Evolutionary conservation across 2,329 filamentous ascomycete genomes (phyloP), one percentile per base, ranked within the genome.

Genomic region (Daldinia eschscholtzii): DNA sequence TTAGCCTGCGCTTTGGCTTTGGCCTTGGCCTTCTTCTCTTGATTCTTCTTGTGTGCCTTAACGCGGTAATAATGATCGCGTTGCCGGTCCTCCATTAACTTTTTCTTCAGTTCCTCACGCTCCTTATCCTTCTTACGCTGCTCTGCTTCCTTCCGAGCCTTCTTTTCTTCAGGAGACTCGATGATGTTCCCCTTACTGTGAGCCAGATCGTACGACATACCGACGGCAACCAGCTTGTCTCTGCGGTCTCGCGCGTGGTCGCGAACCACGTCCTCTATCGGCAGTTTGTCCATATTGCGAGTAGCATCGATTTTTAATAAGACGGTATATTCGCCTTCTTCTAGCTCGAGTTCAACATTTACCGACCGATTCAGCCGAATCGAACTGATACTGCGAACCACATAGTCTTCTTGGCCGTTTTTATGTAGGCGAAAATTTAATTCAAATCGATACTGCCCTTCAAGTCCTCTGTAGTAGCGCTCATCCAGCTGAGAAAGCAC

Each of bases 221-320:
- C 91, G n/a, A 91, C 88, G 10, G 88, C 84, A 0, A 90, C 84
- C 1, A 97, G 85, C 79, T 97, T 97, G 73, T 93, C 92, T 28
- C 92, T 79, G 4, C 86, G 82, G 1, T 82, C 82, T 59, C 88
- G 87, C 63, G 89, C 92, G 63, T 89, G 87, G 6, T 85, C 83
- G 57, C 88, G 86, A 26, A 95, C 87, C 1, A 92, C 88, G 41
- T 93, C 86, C 70, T 93, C 90, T 15, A 92, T 86, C 0, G 82
- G 81, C 28, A 82, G 61, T 1, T 81, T 83, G 0, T 82, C 79
- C 7, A 85, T 80, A 28, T 84, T 77, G n/a, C 91, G 87, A 18
- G 85, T 86, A 1, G 92, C 92, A 6, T 90, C 89, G 65, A 96
- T 86, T 76, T 92, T 93, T 78, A 95, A 86, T 23, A 93, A 84